These are phyloP conservation scores for Stephanodiscus triporus DNA, from an alignment of 108 stramenopile species.

Conservation along the genomic window DNA sequence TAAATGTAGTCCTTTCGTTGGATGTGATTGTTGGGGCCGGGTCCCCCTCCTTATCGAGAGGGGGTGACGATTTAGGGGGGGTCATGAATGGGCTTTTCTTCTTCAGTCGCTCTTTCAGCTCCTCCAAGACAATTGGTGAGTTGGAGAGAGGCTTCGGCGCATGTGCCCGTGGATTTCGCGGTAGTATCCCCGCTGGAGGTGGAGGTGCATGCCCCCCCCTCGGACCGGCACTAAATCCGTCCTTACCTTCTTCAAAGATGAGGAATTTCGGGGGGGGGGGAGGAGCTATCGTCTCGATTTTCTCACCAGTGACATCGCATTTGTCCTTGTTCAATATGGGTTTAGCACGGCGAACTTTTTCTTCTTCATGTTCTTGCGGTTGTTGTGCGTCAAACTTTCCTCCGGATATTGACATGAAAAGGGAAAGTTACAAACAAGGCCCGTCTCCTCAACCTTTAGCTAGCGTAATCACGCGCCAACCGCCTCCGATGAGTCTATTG, in stretches of 20 bases:
- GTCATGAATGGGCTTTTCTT: not conserved
- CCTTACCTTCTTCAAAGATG: not conserved
- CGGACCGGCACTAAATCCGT: not conserved
- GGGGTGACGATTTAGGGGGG: not conserved
- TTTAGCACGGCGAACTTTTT: not conserved
- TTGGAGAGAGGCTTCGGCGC: conserved; percentile 3
- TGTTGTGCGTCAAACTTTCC: not conserved
- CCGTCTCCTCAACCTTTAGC: not conserved
- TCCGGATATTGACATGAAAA: not conserved
- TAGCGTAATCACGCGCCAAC: not conserved
- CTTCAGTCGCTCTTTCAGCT: not conserved
- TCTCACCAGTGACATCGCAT: not conserved
- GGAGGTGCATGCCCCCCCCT: not conserved
- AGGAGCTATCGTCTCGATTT: not conserved
- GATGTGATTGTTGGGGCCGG: not conserved
- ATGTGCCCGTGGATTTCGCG: not conserved
- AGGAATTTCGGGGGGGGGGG: not conserved
- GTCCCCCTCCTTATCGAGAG: not conserved
- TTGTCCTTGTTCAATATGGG: not conserved
- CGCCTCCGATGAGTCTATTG: not conserved
- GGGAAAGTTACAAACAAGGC: not conserved
- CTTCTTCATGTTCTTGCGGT: conserved; percentile 1
- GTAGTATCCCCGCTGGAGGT: not conserved
- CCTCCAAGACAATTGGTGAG: not conserved
- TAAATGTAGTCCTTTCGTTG: conserved; percentile 1